phyloP scores from a whole-genome alignment of 2,329 filamentous ascomycete species.

The Amesomyces nigricolor region DNA sequence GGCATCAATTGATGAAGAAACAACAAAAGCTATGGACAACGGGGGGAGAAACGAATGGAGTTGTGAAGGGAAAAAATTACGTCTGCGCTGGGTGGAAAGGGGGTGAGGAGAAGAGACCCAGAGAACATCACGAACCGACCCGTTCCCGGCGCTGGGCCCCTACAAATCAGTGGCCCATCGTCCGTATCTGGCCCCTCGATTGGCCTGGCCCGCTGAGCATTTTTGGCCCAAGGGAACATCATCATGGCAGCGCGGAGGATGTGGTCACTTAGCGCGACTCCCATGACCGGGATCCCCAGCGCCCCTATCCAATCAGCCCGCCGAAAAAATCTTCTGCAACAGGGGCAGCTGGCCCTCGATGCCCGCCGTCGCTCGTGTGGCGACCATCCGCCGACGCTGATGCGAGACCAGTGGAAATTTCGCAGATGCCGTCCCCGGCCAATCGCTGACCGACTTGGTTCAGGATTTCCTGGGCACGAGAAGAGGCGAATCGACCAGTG shows the following conservation, averaged over 20 bases:
- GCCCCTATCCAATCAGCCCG: slow-evolving; percentile 13
- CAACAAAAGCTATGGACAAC: slow-evolving; percentile 6
- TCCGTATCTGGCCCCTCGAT: slow-evolving; percentile 11
- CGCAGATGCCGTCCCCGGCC: slow-evolving; percentile 9
- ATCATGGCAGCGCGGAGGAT: slow-evolving; percentile 1
- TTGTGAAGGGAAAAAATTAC: slow-evolving; percentile 8
- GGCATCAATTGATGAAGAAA: slow-evolving; percentile 14
- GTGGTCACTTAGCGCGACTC: slow-evolving; percentile 6
- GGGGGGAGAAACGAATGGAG: slow-evolving; percentile 11
- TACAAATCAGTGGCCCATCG: slow-evolving; percentile 6
- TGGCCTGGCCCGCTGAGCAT: slow-evolving; percentile 1
- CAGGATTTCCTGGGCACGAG: background rate
- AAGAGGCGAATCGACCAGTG: slow-evolving; percentile 4
- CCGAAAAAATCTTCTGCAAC: slow-evolving; percentile 14
- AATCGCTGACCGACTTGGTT: slow-evolving; percentile 9
- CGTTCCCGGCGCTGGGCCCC: background rate
- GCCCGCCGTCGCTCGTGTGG: slow-evolving; percentile 5
- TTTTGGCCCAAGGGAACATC: slow-evolving; percentile 3
- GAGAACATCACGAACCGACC: slow-evolving; percentile 5
- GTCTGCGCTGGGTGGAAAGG: background rate
- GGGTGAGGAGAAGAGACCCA: slow-evolving; percentile 6
- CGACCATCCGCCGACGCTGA: slow-evolving; percentile 3
- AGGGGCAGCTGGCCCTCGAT: background rate
- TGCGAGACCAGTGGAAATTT: slow-evolving; percentile 13
- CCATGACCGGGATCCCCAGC: slow-evolving; percentile 11